These are phyloP conservation scores for Rhodotorula taiwanensis DNA, from an alignment of 768 basidiomycete genomes.

Conservation along the genomic window DNA sequence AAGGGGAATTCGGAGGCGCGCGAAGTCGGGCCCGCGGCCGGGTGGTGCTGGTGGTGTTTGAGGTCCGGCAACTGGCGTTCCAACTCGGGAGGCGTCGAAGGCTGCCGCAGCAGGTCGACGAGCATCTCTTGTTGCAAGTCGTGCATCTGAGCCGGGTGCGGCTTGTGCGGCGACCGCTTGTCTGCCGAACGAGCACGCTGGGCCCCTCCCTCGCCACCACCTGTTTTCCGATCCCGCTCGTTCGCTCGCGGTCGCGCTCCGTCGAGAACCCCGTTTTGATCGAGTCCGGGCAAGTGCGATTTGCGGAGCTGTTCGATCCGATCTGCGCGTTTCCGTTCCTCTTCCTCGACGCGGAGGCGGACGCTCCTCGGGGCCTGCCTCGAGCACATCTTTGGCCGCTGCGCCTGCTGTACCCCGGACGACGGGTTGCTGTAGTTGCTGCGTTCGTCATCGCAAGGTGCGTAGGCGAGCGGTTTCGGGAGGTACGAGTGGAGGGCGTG, in stretches of 20 bases:
- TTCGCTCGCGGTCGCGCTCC: too few relatives aligned
- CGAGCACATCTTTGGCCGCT: conserved; percentile 27
- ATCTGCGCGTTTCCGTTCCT: conserved; percentile 21
- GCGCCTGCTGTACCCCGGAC: not conserved
- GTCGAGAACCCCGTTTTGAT: not conserved
- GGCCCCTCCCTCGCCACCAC: too few relatives aligned
- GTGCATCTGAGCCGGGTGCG: not conserved
- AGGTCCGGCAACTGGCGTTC: conserved; percentile 2
- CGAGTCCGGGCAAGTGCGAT: not conserved
- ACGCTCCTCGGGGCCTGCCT: conserved; percentile 40
- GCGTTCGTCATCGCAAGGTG: conserved; percentile 31
- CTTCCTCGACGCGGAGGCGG: conserved; percentile 30
- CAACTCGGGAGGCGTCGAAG: conserved; percentile 22
- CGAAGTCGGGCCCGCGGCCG: too few relatives aligned
- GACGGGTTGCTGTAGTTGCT: not conserved
- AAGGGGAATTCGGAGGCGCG: not conserved
- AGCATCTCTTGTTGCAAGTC: conserved; percentile 6
- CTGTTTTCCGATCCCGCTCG: too few relatives aligned
- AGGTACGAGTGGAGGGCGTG: conserved; percentile 78
- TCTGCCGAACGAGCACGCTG: too few relatives aligned
- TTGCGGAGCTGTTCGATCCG: conserved; percentile 4
- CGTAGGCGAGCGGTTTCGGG: conserved; percentile 50
- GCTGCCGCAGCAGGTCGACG: conserved; percentile 27
- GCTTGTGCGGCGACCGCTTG: too few relatives aligned
- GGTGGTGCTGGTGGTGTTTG: too few relatives aligned